Evolutionary conservation across 768 basidiomycete genomes (phyloP).

Genomic region (Cantharellus anzutake): DNA sequence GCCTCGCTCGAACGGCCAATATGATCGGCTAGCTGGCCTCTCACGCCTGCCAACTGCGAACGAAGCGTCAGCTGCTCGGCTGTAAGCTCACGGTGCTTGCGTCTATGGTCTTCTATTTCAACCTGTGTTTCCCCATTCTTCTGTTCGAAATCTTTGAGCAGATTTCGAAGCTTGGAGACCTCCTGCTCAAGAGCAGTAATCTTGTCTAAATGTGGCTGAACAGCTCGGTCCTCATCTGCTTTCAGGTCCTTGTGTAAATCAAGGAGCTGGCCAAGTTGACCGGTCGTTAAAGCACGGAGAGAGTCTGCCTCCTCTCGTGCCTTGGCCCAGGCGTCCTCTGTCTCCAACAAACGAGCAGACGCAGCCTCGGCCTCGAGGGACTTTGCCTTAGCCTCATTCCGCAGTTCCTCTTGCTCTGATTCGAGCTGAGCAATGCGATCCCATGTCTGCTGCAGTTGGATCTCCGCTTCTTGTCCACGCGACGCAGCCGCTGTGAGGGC

Average conservation of each 20-base stretch:
- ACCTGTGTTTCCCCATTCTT: constrained; percentile 36
- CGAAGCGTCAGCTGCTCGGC: constrained; percentile 42
- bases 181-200: constrained; percentile 65
- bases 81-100: constrained; percentile 42
- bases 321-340: constrained; percentile 81
- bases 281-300: constrained; percentile 70
- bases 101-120: constrained; percentile 49
- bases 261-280: constrained; percentile 66
- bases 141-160: constrained; percentile 42
- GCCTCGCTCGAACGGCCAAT: constrained; percentile 47
- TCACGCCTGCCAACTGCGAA: constrained; percentile 54
- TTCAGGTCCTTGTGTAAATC: constrained; percentile 74
- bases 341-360: constrained; percentile 46
- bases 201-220: constrained; percentile 66
- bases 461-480: constrained; percentile 63
- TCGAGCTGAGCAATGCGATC: constrained; percentile 55
- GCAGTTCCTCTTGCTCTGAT: constrained; percentile 55
- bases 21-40: constrained; percentile 50
- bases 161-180: constrained; percentile 48
- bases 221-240: constrained; percentile 61
- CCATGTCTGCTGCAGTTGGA: constrained; percentile 47
- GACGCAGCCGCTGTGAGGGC: constrained; percentile 60
- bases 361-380: constrained; percentile 55
- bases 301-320: constrained; percentile 88
- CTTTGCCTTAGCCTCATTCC: constrained; percentile 62